These are phyloP conservation scores for Teratosphaeria gauchensis DNA, from an alignment of 2,329 filamentous ascomycete genomes.

Conservation along the genomic window DNA sequence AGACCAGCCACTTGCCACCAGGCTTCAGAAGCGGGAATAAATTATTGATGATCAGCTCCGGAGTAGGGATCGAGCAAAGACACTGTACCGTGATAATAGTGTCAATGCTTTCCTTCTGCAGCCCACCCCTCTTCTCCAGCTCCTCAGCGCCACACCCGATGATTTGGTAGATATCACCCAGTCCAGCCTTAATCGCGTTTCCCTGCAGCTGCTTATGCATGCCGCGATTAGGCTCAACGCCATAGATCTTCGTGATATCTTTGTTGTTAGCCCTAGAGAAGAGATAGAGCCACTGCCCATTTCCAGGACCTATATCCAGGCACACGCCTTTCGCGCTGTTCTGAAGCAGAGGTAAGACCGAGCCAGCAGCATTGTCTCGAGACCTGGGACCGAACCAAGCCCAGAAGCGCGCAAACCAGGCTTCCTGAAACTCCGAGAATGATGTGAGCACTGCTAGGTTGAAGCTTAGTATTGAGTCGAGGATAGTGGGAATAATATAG, in stretches of 20 bases:
- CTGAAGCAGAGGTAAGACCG: constrained; percentile 45
- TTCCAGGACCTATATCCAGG: constrained; percentile 54
- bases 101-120: constrained; percentile 46
- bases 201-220: constrained; percentile 41
- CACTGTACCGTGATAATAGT: constrained; percentile 52
- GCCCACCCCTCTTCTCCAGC: constrained; percentile 34
- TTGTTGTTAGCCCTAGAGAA: constrained; percentile 30
- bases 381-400: constrained; percentile 42
- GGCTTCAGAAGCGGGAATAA: constrained; percentile 51
- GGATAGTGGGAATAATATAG: constrained; percentile 45
- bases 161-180: constrained; percentile 51
- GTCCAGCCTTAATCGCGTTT: constrained; percentile 42
- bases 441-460: constrained; percentile 18
- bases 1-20: constrained; percentile 54
- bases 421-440: constrained; percentile 26
- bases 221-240: constrained; percentile 53
- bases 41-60: constrained; percentile 44
- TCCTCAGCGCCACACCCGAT: constrained; percentile 55
- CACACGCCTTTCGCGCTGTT: constrained; percentile 44
- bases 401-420: constrained; percentile 58
- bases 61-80: constrained; percentile 55
- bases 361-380: constrained; percentile 31
- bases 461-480: constrained; percentile 26
- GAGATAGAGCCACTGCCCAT: constrained; percentile 51
- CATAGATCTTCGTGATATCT: constrained; percentile 42